These are phyloP conservation scores for Lepiota subincarnata DNA, from an alignment of 768 basidiomycete genomes.

Conservation along the genomic window DNA sequence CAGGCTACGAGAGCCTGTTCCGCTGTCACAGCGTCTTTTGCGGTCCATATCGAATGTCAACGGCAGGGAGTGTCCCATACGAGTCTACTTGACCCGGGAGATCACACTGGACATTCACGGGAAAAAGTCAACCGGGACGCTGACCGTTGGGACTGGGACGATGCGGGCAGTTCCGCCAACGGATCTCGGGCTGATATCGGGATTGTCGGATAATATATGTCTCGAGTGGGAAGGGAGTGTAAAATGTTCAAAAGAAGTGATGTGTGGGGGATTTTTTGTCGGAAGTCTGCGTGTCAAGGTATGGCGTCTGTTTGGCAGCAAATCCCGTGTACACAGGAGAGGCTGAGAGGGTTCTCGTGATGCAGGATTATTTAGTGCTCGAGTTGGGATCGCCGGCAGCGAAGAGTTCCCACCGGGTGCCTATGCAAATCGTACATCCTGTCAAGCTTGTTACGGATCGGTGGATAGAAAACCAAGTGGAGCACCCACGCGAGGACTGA, in stretches of 20 bases:
- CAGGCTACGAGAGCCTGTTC: slow-evolving; percentile 41
- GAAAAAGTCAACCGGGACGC: slow-evolving; percentile 30
- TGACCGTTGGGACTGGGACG: slow-evolving; percentile 40
- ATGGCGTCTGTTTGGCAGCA: slow-evolving; percentile 5
- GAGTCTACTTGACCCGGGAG: slow-evolving; percentile 39
- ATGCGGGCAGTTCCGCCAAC: slow-evolving; percentile 33
- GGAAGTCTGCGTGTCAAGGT: slow-evolving; percentile 49
- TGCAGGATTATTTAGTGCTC: slow-evolving; percentile 53
- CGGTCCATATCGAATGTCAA: slow-evolving; percentile 9
- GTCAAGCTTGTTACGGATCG: slow-evolving; percentile 56
- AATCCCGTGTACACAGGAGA: not conserved
- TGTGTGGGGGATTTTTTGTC: slow-evolving; percentile 40
- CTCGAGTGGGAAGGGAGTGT: slow-evolving; percentile 57
- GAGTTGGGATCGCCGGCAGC: slow-evolving; percentile 42
- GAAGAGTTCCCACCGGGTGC: slow-evolving; percentile 37
- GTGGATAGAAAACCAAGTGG: slow-evolving; percentile 32
- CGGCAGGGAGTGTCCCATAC: slow-evolving; percentile 10
- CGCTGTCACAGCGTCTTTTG: slow-evolving; percentile 22
- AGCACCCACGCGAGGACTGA: slow-evolving; percentile 34
- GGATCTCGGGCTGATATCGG: slow-evolving; percentile 11
- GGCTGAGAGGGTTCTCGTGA: not conserved
- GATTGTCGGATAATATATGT: slow-evolving; percentile 24
- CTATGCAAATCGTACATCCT: slow-evolving; percentile 41
- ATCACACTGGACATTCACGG: slow-evolving; percentile 35
- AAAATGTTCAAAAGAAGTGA: slow-evolving; percentile 34